Base-by-base conservation (phyloP, 805 yeast genomes). In the Yamadazyma kitorensis region DNA sequence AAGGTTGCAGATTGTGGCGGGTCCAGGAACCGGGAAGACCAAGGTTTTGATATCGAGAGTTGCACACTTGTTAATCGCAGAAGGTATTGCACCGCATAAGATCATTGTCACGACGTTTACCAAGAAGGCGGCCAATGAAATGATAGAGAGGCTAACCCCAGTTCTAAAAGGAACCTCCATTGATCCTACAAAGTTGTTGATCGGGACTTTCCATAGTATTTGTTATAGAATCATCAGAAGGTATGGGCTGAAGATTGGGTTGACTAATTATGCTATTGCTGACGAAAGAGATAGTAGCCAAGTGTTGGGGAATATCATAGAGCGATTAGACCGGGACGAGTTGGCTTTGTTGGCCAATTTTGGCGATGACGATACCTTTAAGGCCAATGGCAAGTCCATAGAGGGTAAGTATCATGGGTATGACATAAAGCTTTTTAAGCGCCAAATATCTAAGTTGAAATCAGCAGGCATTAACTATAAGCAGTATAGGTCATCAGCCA, bases 21-120 rank as follows among this genome's bases (percentile, higher is more conserved):
- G 82, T 0, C 82, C 82, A 1, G 81, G 82, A 2, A 75, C 81
- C 0, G 82, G 82, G 4, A 91, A 91, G 56, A 91, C 98, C 2
- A 80, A 79, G 52, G 91, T 93, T 2, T 57, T 91, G 18, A 80
- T 86, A 0, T 71, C 87, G 1, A 65, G 96, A 28, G 93, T 89
- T 7, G 89, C 89, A 0, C 74, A 79, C 48, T 61, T 89, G 18
- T 45, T 89, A 6, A 39, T 74, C 3, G 55, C 70, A 6, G 66
- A 73, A 22, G 57, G 68, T 2, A 55, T 85, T 0, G 62, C 67
- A 1, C 89, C 97, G 0, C 64, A 68, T 21, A 61, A 72, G 29
- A 71, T 93, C 13, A 73, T 91, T 1, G 93, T 89, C 14, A 86
- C 96, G 5, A 89, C 98, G 0, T 91, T 91, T 62, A 91, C 98